These are phyloP conservation scores for Arthrobotrys sphaeroides DNA, from an alignment of 2,329 filamentous ascomycete species.

Conservation along the genomic window DNA sequence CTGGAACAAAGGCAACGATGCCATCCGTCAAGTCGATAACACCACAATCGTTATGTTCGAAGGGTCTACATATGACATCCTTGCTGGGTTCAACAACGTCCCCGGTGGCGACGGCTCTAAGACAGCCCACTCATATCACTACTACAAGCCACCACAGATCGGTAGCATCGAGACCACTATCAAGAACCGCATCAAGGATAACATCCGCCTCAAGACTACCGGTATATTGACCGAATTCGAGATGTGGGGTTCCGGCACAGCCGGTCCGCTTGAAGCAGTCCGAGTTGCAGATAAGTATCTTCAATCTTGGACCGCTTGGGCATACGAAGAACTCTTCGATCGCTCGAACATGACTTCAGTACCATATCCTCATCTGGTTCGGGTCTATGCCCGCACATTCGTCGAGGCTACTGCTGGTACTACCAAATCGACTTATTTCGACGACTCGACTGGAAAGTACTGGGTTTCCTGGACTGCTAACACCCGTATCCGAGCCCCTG, in stretches of 20 bases:
- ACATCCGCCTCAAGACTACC: slow-evolving; percentile 30
- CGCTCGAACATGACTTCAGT: slow-evolving; percentile 3
- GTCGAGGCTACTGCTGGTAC: slow-evolving; percentile 44
- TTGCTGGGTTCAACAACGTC: slow-evolving; percentile 51
- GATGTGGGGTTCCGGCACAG: slow-evolving; percentile 22
- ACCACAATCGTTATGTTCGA: slow-evolving; percentile 53
- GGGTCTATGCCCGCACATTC: slow-evolving; percentile 45
- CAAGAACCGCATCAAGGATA: slow-evolving; percentile 50
- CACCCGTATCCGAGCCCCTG: slow-evolving; percentile 32
- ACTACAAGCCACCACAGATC: slow-evolving; percentile 50
- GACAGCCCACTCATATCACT: slow-evolving; percentile 52
- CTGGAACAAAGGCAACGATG: slow-evolving; percentile 52
- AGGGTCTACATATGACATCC: slow-evolving; percentile 44
- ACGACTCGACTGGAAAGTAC: slow-evolving; percentile 50
- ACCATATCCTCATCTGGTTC: slow-evolving; percentile 14
- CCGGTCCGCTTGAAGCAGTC: slow-evolving; percentile 25
- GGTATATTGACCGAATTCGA: slow-evolving; percentile 48
- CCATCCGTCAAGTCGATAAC: slow-evolving; percentile 39
- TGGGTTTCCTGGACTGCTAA: slow-evolving; percentile 50
- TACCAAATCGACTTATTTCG: slow-evolving; percentile 43
- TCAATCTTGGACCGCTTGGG: slow-evolving; percentile 50
- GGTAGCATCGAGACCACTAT: slow-evolving; percentile 42
- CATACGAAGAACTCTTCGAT: slow-evolving; percentile 49
- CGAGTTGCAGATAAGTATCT: slow-evolving; percentile 43
- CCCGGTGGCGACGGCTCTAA: slow-evolving; percentile 51